A percentile compares a stretch with the other conserved stretches of the same genome.
Conservation (phyloP, 768 basidiomycete species). For the Trametes cingulata region DNA sequence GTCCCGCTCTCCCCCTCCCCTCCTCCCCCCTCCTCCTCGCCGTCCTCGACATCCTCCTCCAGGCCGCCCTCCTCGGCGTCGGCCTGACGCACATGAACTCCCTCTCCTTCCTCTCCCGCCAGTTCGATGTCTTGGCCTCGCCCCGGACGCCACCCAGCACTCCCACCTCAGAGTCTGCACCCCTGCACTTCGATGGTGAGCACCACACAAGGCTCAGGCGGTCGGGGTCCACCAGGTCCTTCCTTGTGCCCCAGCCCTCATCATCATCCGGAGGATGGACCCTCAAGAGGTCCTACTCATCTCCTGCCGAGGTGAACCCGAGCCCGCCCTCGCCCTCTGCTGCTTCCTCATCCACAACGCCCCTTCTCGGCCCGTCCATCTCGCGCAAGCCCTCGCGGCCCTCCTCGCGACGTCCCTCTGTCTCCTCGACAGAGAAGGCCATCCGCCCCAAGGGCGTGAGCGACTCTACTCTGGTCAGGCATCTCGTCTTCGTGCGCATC, state of each 20-base stretch:
- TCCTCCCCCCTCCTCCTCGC: conserved; percentile 8
- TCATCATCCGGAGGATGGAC: conserved; percentile 32
- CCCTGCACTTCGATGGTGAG: conserved; percentile 32
- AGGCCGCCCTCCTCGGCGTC: conserved; percentile 23
- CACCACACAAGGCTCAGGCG: conserved; percentile 36
- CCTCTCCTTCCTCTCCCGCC: conserved; percentile 76
- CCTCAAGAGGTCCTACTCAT: conserved; percentile 64
- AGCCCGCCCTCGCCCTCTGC: conserved; percentile 16
- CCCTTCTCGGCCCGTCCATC: conserved; percentile 14
- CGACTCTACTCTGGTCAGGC: conserved; percentile 34
- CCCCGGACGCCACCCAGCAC: conserved; percentile 61
- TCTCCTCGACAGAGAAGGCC: conserved; percentile 30
- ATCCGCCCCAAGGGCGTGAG: conserved; percentile 17
- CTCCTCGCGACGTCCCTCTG: conserved; percentile 27
- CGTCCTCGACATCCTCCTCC: conserved; percentile 15
- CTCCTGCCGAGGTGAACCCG: conserved; percentile 51
- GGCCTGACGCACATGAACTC: conserved; percentile 64
- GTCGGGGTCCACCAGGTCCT: conserved; percentile 59
- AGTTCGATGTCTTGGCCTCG: conserved; percentile 74
- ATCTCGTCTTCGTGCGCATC: conserved; percentile 71
- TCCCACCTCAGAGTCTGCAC: conserved; percentile 42
- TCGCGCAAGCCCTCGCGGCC: conserved; percentile 18
- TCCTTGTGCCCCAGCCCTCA: conserved; percentile 43
- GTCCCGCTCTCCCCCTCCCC: conserved; percentile 5
- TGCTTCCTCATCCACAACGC: conserved; percentile 3